phyloP scores from a whole-genome alignment of 129 eudicot genomes.

The Tagetes erecta region DNA sequence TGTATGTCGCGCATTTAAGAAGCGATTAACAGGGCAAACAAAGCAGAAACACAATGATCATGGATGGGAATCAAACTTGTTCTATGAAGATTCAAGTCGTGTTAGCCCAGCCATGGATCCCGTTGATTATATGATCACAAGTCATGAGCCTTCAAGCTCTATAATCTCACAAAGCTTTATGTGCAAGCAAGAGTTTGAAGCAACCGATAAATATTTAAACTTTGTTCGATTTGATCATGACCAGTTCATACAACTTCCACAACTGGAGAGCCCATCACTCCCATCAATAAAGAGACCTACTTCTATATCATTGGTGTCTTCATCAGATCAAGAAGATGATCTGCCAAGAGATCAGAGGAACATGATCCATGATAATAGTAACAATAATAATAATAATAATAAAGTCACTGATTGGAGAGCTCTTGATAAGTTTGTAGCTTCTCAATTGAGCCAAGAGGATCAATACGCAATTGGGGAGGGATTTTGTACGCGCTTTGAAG shows the following conservation, averaged over 20 bases:
- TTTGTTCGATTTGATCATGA: conserved; percentile 42
- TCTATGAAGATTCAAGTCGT: conserved; percentile 52
- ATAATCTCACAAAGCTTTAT: conserved; percentile 37
- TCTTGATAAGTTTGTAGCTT: conserved; percentile 94
- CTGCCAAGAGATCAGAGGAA: conserved; percentile 5
- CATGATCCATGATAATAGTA: conserved; percentile 14
- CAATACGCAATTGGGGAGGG: conserved; percentile 20
- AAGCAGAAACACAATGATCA: conserved; percentile 36
- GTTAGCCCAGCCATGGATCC: conserved; percentile 49
- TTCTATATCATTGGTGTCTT: conserved; percentile 37
- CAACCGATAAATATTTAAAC: conserved; percentile 36
- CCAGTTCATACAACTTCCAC: conserved; percentile 76
- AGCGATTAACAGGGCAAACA: conserved; percentile 59
- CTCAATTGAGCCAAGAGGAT: conserved; percentile 84
- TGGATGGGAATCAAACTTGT: conserved; percentile 67
- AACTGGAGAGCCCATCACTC: conserved; percentile 73
- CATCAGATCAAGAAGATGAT: conserved; percentile 37
- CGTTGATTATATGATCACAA: conserved; percentile 42
- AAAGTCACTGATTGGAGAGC: conserved; percentile 90
- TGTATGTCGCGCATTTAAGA: conserved; percentile 93
- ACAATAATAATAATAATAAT: conserved; percentile 1
- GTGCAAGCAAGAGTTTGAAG: conserved; percentile 75
- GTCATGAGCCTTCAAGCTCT: conserved; percentile 41
- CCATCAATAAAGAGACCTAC: conserved; percentile 49
- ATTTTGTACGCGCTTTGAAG: conserved; percentile 36